phyloP scores from a whole-genome alignment of 1,284 basidiomycete species.

The Amylostereum areolatum region DNA sequence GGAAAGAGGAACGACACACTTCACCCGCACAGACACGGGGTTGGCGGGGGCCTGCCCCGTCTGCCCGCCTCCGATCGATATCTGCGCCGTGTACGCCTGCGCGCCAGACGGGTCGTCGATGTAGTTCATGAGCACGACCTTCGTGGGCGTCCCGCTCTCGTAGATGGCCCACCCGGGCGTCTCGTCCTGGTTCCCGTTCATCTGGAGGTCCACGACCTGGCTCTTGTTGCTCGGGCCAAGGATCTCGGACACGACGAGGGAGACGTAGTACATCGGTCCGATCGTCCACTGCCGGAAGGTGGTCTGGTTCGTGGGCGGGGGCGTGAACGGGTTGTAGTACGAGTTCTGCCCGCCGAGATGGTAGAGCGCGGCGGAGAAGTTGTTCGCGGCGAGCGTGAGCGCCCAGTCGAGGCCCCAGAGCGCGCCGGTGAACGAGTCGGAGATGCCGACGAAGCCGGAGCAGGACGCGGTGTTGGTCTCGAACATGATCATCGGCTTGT shows the following conservation, averaged over 20 bases:
- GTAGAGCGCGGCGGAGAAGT: conserved; percentile 31
- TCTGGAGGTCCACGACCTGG: conserved; percentile 22
- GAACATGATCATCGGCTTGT: conserved; percentile 51
- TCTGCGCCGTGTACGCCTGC: conserved; percentile 22
- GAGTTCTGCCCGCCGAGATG: conserved; percentile 35
- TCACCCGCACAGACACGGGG: conserved; percentile 20
- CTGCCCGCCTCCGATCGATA: conserved; percentile 23
- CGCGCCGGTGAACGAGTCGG: conserved; percentile 41
- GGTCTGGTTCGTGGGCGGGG: conserved; percentile 31
- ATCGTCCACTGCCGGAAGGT: conserved; percentile 28
- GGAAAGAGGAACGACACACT: conserved; percentile 12
- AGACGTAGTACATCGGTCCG: conserved; percentile 30
- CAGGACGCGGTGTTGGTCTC: conserved; percentile 55
- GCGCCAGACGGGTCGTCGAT: conserved; percentile 26
- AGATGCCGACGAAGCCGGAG: conserved; percentile 49
- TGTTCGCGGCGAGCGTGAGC: conserved; percentile 38
- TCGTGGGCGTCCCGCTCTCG: conserved; percentile 21
- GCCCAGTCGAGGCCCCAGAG: conserved; percentile 63
- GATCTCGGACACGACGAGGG: conserved; percentile 27
- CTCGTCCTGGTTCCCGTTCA: conserved; percentile 18
- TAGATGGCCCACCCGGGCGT: conserved; percentile 28
- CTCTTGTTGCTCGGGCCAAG: conserved; percentile 24
- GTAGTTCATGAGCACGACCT: conserved; percentile 29
- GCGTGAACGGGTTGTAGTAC: conserved; percentile 27
- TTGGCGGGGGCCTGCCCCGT: conserved; percentile 15